These are phyloP conservation scores for Aspergillus sp. DNA, from an alignment of 2,329 filamentous ascomycete genomes.

Conservation along the genomic window DNA sequence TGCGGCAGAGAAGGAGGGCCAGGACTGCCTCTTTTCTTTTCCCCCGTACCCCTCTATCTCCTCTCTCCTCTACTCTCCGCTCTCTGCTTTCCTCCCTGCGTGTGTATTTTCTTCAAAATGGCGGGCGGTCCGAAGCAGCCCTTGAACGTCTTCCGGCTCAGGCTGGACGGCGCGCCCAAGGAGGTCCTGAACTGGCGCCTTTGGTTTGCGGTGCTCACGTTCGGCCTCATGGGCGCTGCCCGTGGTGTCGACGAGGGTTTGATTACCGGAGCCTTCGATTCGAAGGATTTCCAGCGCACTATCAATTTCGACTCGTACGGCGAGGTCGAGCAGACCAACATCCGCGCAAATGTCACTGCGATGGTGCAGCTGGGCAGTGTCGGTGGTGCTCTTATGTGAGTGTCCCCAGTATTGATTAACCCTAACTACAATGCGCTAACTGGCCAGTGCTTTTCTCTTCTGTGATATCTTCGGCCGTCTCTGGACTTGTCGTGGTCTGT, in stretches of 20 bases:
- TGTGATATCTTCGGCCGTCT: constrained; percentile 50
- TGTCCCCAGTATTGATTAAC: neutral
- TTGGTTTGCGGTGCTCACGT: constrained; percentile 73
- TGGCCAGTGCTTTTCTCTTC: constrained; percentile 46
- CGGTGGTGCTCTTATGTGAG: constrained; percentile 63
- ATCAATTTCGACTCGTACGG: constrained; percentile 60
- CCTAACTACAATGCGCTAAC: neutral
- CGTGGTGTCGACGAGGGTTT: constrained; percentile 79
- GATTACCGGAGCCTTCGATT: constrained; percentile 69
- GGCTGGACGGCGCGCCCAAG: constrained; percentile 56
- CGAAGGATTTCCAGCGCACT: constrained; percentile 60
- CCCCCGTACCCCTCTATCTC: neutral
- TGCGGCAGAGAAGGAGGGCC: neutral
- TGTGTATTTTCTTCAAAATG: constrained; percentile 19
- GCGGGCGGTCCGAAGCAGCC: constrained; percentile 41
- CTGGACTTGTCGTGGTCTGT: constrained; percentile 42
- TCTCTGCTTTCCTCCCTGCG: neutral
- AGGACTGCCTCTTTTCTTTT: neutral
- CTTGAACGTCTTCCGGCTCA: constrained; percentile 9
- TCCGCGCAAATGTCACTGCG: constrained; percentile 73
- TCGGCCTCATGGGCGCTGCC: constrained; percentile 67
- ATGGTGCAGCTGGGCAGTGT: constrained; percentile 82
- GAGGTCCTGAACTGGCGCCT: constrained; percentile 75
- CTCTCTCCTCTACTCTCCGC: neutral
- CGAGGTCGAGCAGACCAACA: constrained; percentile 59